A percentile compares a stretch with the other conserved stretches of the same genome.
phyloP scores from a whole-genome alignment of 2,329 filamentous ascomycete genomes.

The Ophiocordyceps sinensis region DNA sequence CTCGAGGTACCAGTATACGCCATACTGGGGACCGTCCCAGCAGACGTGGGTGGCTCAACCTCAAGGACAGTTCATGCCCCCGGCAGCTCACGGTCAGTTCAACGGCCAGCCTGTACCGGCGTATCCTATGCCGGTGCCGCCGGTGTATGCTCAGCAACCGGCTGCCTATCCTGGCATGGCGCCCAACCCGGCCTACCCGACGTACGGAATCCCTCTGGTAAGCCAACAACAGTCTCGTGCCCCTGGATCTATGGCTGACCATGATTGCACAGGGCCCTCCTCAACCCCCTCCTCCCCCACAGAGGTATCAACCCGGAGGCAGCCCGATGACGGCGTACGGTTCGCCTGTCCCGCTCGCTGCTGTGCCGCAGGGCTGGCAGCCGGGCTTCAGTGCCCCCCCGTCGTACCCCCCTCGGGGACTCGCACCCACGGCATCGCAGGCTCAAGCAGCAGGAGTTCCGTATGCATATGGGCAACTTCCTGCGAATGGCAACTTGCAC shows the following conservation, averaged over 20 bases:
- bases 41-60: slow-evolving; percentile 40
- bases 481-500: slow-evolving; percentile 52
- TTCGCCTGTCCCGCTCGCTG: slow-evolving; percentile 15
- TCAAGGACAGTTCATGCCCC: slow-evolving; percentile 32
- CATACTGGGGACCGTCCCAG: slow-evolving; percentile 46
- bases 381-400: slow-evolving; percentile 17
- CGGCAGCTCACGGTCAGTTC: slow-evolving; percentile 24
- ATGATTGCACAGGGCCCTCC: slow-evolving; percentile 13
- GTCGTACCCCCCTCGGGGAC: slow-evolving; percentile 15
- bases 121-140: slow-evolving; percentile 30
- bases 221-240: slow-evolving; percentile 9
- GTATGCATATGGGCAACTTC: slow-evolving; percentile 70
- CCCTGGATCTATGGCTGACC: not conserved
- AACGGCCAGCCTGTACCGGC: slow-evolving; percentile 28
- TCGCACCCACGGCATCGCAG: slow-evolving; percentile 15
- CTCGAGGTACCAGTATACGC: slow-evolving; percentile 53
- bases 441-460: slow-evolving; percentile 25
- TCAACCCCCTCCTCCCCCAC: slow-evolving; percentile 12
- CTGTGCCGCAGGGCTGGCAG: slow-evolving; percentile 22
- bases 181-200: slow-evolving; percentile 26
- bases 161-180: slow-evolving; percentile 29
- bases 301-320: slow-evolving; percentile 16
- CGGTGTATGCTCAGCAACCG: slow-evolving; percentile 28
- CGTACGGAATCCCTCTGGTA: slow-evolving; percentile 33
- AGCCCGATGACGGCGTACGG: slow-evolving; percentile 23